Conservation (phyloP, 176 grass and related monocot species). For the Paspalum vaginatum region DNA sequence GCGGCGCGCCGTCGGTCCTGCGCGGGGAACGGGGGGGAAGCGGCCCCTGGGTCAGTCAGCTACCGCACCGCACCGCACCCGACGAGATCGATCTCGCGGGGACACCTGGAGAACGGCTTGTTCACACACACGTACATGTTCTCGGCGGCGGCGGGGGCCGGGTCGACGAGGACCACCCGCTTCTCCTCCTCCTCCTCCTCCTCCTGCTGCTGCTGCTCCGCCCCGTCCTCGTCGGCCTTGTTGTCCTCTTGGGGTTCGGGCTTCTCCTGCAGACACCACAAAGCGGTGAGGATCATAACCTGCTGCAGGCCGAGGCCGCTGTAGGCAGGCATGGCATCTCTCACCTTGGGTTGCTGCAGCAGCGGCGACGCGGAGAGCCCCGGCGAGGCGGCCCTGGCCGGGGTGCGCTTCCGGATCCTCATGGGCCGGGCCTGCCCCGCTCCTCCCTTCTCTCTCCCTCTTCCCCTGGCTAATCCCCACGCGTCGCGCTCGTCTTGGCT, state of each 20-base stretch:
- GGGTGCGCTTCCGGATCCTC: constrained; percentile 54
- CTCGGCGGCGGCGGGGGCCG: neutral
- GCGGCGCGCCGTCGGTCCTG: neutral
- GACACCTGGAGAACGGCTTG: constrained; percentile 34
- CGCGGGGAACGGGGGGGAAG: too few relatives aligned
- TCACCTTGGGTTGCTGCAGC: constrained; percentile 30
- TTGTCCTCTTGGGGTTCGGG: neutral
- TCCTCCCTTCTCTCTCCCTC: neutral
- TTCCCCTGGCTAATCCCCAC: neutral
- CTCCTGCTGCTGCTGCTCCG: neutral
- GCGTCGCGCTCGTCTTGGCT: neutral
- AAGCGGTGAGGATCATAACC: neutral
- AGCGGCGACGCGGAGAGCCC: neutral
- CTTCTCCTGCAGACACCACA: neutral
- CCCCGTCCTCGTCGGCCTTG: neutral
- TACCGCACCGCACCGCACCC: too few relatives aligned
- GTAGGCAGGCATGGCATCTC: neutral
- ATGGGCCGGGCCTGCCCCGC: neutral
- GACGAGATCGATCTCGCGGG: neutral
- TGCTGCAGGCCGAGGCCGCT: too few relatives aligned
- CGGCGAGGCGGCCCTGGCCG: constrained; percentile 18
- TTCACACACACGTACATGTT: neutral
- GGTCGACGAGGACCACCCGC: neutral
- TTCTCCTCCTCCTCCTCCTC: neutral
- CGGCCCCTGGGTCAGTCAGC: neutral